A percentile compares a stretch with the other conserved stretches of the same genome.
These are phyloP conservation scores for Candida loeiensis DNA, from an alignment of 805 yeast genomes.

Conservation along the genomic window DNA sequence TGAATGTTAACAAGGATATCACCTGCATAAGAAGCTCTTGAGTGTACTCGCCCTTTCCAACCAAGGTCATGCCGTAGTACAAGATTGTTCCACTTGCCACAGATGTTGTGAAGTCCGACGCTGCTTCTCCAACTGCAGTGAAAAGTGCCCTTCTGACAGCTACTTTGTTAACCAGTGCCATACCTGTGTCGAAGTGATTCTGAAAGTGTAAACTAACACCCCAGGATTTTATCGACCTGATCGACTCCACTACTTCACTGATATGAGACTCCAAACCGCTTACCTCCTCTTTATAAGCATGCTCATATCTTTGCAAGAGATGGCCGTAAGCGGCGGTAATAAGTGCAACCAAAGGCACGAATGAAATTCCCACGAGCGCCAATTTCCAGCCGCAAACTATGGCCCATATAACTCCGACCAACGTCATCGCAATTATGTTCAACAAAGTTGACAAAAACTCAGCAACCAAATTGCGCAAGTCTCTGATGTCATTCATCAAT, in stretches of 20 bases:
- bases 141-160: constrained; percentile 53
- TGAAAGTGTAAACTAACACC: constrained; percentile 50
- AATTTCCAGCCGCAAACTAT: constrained; percentile 79
- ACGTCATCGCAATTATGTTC: constrained; percentile 51
- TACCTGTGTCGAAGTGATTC: constrained; percentile 27
- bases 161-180: constrained; percentile 28
- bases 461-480: constrained; percentile 61
- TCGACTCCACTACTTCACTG: constrained; percentile 54
- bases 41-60: constrained; percentile 54
- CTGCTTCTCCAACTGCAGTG: constrained; percentile 66
- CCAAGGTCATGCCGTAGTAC: constrained; percentile 76
- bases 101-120: constrained; percentile 50
- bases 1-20: constrained; percentile 67
- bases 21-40: constrained; percentile 62
- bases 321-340: constrained; percentile 52
- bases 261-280: constrained; percentile 50
- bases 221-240: constrained; percentile 61
- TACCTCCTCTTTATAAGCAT: constrained; percentile 52
- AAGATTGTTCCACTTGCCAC: constrained; percentile 69
- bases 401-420: constrained; percentile 75
- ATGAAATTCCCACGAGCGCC: constrained; percentile 74
- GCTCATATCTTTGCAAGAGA: constrained; percentile 53
- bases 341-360: constrained; percentile 60
- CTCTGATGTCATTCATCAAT: constrained; percentile 78
- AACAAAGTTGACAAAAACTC: constrained; percentile 55